Base-by-base conservation (phyloP, 495 filamentous ascomycete species). In the Podospora sp. region DNA sequence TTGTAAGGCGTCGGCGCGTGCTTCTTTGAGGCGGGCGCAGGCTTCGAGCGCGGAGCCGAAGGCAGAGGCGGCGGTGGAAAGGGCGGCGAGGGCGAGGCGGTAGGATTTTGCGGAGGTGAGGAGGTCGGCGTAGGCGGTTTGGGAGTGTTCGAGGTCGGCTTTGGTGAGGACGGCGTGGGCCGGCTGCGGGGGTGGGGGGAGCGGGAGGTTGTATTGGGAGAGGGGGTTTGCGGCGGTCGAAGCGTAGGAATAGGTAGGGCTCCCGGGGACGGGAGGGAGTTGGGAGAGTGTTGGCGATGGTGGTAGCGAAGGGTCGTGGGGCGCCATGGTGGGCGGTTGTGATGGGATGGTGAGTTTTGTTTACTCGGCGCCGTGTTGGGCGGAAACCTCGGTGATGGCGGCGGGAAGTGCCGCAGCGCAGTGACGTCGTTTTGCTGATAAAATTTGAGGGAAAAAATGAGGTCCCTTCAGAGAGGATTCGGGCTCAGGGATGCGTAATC, bases 21-120 rank as follows among this genome's bases (percentile, higher is more conserved):
- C 81, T 73, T 87, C 81, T 65, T 86, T 89, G 63, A 88, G 82
- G 63, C 86, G 84, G n/a, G 87, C 87, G 72, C 87, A 89, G 65
- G 84, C 72, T 70, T 89, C 87, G 66, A 89, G 79, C 22, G 87
- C 87, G 53, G 80, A 79, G 50, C 87, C 87, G 75, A 89, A 89
- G 36, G 82, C 75, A 1, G 84, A 86, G 18, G 87, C 86, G 6
- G 87, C 84, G 26, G 80, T 79, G 21, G 87, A 87, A 33, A 88
- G 79, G 0, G 82, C 70, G 57, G 85, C 80, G 62, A 89, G 83
- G 2, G 86, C 85, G 25, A 85, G 70, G 12, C 87, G 83, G 75
- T 88, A 89, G 36, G 78, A 71, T 72, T 89, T 89, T 20, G 87
- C 87, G 21, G 82, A 82, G 12, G 83, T 71, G 27, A 89, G 69